phyloP scores from a whole-genome alignment of 345 rosid genomes.

The Rhizophora mangle region DNA sequence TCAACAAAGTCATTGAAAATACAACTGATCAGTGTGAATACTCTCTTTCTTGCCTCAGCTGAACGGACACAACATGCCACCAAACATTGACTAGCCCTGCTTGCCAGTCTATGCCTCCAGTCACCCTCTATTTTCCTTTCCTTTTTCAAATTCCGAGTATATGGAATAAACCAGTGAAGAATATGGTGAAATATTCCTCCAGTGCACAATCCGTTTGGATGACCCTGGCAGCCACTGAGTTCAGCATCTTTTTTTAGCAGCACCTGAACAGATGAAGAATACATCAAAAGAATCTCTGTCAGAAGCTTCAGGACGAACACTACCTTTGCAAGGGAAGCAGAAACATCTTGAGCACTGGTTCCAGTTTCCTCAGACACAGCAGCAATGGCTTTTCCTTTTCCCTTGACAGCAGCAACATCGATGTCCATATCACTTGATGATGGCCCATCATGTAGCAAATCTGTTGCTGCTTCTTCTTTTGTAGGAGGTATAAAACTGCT shows the following conservation, averaged over 20 bases:
- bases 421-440: conserved; percentile 79
- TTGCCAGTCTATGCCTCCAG: conserved; percentile 86
- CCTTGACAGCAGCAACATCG: conserved; percentile 70
- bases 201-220: conserved; percentile 41
- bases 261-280: conserved; percentile 75
- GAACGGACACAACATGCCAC: conserved; percentile 92
- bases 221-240: conserved; percentile 48
- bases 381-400: conserved; percentile 88
- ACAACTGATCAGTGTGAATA: conserved; percentile 61
- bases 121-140: conserved; percentile 76
- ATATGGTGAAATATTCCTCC: conserved; percentile 81
- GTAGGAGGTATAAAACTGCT: conserved; percentile 60
- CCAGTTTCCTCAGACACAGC: conserved; percentile 53
- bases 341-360: conserved; percentile 49
- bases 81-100: conserved; percentile 72
- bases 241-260: conserved; percentile 81
- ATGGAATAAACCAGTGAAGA: conserved; percentile 71
- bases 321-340: conserved; percentile 77
- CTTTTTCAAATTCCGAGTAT: conserved; percentile 53
- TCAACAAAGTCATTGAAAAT: conserved; percentile 67
- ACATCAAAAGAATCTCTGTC: conserved; percentile 84
- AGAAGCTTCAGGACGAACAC: conserved; percentile 85
- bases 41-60: conserved; percentile 81
- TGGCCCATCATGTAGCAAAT: conserved; percentile 30
- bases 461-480: conserved; percentile 39